Evolutionary conservation across 768 basidiomycete species (phyloP), one percentile per base, ranked within the genome.

Genomic region (Boletus subparvulus): DNA sequence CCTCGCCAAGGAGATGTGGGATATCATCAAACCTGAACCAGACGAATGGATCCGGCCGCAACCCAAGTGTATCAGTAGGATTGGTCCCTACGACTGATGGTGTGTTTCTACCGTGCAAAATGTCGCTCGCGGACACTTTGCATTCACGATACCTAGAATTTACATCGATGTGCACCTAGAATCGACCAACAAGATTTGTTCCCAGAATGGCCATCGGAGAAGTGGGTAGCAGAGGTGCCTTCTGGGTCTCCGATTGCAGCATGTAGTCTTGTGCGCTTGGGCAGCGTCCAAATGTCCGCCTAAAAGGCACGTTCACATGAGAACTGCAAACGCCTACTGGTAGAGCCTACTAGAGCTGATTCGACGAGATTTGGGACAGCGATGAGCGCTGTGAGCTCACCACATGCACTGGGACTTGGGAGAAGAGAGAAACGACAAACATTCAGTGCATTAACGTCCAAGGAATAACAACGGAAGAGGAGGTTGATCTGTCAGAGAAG

Each of bases 401-500:
- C 61, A 1, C 47, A 39, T 54, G 56, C 9, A 53, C 56, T 45
- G 49, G 47, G 39, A 17, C 60, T 60, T 33, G 65, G 70, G 37
- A 89, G 68, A 3, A 98, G 75, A 8, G 91, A 88, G 72, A 97
- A 94, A 3, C 88, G 84, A 72, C 96, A 98, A 69, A 89, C 98
- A 66, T 96, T 97, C 53, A 98, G 78, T 2, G 96, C 87, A 67
- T 99, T 99, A 56, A 95, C 86, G 65, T 94, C 90, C 69, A 98
- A 74, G 0, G 89, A 88, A 63, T 86, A 88, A 12, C 73, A 68
- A 69, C 8, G 67, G 56, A 4, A 90, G 89, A 0, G 72, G 71
- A 1, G 80, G 75, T 8, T 81, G 69, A 30, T 76, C 78, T 2
- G 80, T 74, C 39, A 80, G 63, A 0, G 81, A 76, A 2, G 86